Base-by-base conservation (phyloP, 2,329 filamentous ascomycete genomes). In the Cyphellophora attinorum region DNA sequence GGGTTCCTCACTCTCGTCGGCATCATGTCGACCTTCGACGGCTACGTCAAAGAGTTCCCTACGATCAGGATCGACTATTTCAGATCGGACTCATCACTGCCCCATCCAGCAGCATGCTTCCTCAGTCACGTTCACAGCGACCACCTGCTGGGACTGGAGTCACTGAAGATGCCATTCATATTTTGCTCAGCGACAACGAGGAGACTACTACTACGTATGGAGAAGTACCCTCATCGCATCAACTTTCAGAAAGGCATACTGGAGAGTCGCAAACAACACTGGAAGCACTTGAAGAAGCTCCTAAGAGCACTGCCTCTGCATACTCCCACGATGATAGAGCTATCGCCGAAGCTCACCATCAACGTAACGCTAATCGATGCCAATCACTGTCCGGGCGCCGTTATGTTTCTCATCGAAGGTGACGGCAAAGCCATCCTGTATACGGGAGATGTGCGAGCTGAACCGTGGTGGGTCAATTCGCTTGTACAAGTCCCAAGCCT, bases 71-170 rank as follows among this genome's bases (percentile, higher is more conserved):
- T 95, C 45, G 88, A 95, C 58, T 85, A 79, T 61, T 95, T 95
- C 50, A 74, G 83, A 15, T 62, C 60, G 11, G 65, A 68, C 30
- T 60, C 65, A 3, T 63, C 64, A 5, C 58, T 59, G 11, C 68
- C 60, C 11, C 70, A 81, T 3, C 82, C 85, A 0, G 59, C 91
- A 36, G 86, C 83, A 11, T 91, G 81, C 55, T 94, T 96, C 53
- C 67, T 96, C 16, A 93, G 83, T 57, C 89, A 96, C 70, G 77
- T 93, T 2, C 89, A 95, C 54, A 93, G 81, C 44, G 88, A 95
- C 50, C 89, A 95, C 58, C 70, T 95, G 1, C 70, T 72, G 21
- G 88, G 89, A 0, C 68, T 95, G 2, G 85, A 93, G 48, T 74
- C 69, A 10, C 68, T 88, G 35, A 73, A 76, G 29, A 76, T 82